Evolutionary conservation across 768 basidiomycete species (phyloP).

Genomic region (Russula sp.): DNA sequence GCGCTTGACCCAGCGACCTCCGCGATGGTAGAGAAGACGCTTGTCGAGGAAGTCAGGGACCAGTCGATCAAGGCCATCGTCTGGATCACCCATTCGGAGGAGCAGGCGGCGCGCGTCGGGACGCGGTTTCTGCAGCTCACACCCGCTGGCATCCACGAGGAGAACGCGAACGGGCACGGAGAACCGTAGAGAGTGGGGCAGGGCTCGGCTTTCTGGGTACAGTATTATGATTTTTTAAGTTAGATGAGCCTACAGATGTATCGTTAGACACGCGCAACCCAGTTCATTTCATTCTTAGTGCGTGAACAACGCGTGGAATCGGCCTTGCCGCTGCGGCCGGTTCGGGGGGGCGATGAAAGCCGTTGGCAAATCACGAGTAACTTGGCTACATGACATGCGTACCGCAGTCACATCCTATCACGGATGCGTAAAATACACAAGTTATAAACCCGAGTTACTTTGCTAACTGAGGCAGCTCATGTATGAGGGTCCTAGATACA

Average conservation of each 20-base stretch:
- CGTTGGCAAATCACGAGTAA: not conserved
- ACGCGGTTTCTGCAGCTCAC: conserved; percentile 52
- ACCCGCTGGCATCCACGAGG: conserved; percentile 27
- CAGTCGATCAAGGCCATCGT: conserved; percentile 62
- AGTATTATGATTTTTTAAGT: not conserved
- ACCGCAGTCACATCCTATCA: too few species aligned
- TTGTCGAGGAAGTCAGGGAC: conserved; percentile 48
- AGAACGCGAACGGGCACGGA: conserved; percentile 6
- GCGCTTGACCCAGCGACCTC: conserved; percentile 73
- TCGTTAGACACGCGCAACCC: not conserved
- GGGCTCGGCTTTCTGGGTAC: not conserved
- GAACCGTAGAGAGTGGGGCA: conserved; percentile 16
- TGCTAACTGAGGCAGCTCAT: too few species aligned
- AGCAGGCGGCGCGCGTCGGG: conserved; percentile 71
- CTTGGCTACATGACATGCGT: too few species aligned
- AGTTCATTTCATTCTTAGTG: not conserved
- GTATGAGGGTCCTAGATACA: not conserved
- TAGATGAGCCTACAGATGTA: conserved; percentile 4
- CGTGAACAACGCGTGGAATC: not conserved
- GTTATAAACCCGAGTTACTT: too few species aligned
- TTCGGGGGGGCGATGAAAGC: not conserved
- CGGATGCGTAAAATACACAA: too few species aligned
- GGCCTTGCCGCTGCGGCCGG: too few species aligned
- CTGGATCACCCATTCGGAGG: conserved; percentile 86
- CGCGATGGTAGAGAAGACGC: conserved; percentile 55